Percentiles rank a stretch among this genome's conserved stretches.
phyloP scores from a whole-genome alignment of 495 filamentous ascomycete species.

The Aspergillus haitiensis region DNA sequence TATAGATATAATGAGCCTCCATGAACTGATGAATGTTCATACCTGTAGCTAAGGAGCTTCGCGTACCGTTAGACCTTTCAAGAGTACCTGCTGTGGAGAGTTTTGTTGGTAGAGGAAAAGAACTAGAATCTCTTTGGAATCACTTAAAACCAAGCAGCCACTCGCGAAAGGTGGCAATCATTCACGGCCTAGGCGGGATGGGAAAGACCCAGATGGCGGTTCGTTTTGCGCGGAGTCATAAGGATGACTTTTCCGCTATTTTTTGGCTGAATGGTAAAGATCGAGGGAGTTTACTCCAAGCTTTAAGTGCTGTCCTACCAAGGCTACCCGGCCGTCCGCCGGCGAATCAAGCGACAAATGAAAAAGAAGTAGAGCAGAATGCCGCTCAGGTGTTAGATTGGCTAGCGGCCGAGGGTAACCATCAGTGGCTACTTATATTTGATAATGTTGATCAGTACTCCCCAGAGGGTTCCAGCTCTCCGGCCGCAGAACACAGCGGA shows the following conservation, averaged over 20 bases:
- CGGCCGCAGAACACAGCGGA: constrained; percentile 10
- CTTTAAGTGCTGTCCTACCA: constrained; percentile 25
- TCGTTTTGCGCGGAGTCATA: constrained; percentile 35
- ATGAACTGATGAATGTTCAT: constrained; percentile 1
- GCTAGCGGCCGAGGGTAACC: constrained; percentile 27
- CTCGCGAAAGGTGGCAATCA: constrained; percentile 31
- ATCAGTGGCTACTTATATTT: constrained; percentile 42
- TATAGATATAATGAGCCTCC: constrained; percentile 13
- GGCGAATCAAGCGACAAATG: constrained; percentile 13
- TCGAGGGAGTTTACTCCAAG: constrained; percentile 20
- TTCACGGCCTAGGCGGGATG: constrained; percentile 44
- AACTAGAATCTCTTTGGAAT: constrained; percentile 30
- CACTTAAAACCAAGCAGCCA: constrained; percentile 23
- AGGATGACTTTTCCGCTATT: constrained; percentile 34
- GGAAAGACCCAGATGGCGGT: constrained; percentile 47
- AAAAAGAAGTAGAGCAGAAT: constrained; percentile 12
- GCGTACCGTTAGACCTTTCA: constrained; percentile 29
- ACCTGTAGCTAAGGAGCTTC: constrained; percentile 14
- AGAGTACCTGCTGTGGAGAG: constrained; percentile 26
- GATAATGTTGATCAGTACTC: constrained; percentile 45
- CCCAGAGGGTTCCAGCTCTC: background rate
- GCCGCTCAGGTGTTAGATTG: constrained; percentile 7
- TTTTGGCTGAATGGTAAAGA: constrained; percentile 36
- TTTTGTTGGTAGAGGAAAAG: constrained; percentile 30
- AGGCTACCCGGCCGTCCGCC: constrained; percentile 19